Conservation (phyloP, 1,284 basidiomycete genomes). For the Ceratobasidium sp. region DNA sequence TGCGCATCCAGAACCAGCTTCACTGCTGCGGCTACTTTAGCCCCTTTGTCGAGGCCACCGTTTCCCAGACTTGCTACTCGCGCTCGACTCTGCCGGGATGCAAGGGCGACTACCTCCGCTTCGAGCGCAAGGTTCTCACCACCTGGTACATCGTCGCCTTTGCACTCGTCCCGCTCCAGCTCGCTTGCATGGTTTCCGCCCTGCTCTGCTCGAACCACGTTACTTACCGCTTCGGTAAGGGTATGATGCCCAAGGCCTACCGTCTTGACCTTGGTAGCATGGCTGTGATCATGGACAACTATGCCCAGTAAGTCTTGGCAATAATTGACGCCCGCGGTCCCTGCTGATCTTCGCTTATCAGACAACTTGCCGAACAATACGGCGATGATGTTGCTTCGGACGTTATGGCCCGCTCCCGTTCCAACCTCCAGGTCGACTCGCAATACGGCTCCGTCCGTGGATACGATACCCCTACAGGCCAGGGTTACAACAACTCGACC, state of each 20-base stretch:
- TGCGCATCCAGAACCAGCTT: constrained; percentile 73
- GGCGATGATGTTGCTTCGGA: constrained; percentile 62
- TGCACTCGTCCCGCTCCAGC: constrained; percentile 67
- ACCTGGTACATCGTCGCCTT: constrained; percentile 71
- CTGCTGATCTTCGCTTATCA: constrained; percentile 50
- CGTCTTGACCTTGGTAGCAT: constrained; percentile 71
- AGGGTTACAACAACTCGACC: constrained; percentile 21
- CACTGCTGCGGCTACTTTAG: constrained; percentile 78
- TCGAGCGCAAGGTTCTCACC: constrained; percentile 64
- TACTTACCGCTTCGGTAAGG: constrained; percentile 82
- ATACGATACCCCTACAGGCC: constrained; percentile 20
- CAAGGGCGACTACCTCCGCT: constrained; percentile 68
- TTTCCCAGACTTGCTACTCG: constrained; percentile 73
- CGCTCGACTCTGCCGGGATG: constrained; percentile 73
- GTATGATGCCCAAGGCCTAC: constrained; percentile 80
- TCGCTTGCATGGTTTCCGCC: constrained; percentile 67
- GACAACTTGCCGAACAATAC: constrained; percentile 67
- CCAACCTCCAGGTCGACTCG: constrained; percentile 40
- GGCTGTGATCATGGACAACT: constrained; percentile 80
- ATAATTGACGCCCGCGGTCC: neutral
- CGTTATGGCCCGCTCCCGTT: constrained; percentile 53
- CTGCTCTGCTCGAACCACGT: constrained; percentile 78
- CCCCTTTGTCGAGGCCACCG: constrained; percentile 75
- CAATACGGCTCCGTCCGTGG: constrained; percentile 32
- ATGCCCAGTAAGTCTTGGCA: constrained; percentile 67